Evolutionary conservation across 495 filamentous ascomycete genomes (phyloP).

Genomic region (Hypoxylon intermedium): DNA sequence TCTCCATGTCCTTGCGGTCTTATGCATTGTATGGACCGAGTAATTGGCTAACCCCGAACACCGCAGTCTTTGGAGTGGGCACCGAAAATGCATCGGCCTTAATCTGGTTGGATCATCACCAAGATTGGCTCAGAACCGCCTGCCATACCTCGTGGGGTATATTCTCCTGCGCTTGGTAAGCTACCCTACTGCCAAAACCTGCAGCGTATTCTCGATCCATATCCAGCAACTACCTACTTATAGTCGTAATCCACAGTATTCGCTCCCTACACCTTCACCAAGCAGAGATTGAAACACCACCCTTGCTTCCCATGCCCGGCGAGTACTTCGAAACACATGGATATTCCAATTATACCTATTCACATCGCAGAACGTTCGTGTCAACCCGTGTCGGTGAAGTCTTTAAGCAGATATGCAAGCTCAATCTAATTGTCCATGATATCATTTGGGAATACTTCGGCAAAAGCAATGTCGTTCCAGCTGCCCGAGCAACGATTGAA

Average conservation of each 20-base stretch:
- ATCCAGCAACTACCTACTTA: conserved; percentile 5
- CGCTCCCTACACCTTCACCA: conserved; percentile 34
- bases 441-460: conserved; percentile 36
- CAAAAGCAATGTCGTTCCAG: conserved; percentile 21
- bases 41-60: conserved; percentile 24
- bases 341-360: conserved; percentile 5
- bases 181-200: conserved; percentile 2
- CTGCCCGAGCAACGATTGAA: conserved; percentile 25
- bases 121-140: conserved; percentile 37
- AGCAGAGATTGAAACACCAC: conserved; percentile 32
- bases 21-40: conserved; percentile 4
- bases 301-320: conserved; percentile 33
- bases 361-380: not conserved
- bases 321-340: conserved; percentile 19
- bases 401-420: conserved; percentile 32
- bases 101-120: conserved; percentile 32
- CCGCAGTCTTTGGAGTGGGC: conserved; percentile 33
- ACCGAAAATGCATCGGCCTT: conserved; percentile 28
- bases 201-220: not conserved
- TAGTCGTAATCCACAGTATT: conserved; percentile 17
- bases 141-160: conserved; percentile 39
- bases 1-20: not conserved
- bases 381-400: conserved; percentile 2
- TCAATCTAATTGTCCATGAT: conserved; percentile 29
- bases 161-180: conserved; percentile 37